Evolutionary conservation across 768 basidiomycete genomes (phyloP).

Genomic region (Rhodotorula sphaerocarpa): DNA sequence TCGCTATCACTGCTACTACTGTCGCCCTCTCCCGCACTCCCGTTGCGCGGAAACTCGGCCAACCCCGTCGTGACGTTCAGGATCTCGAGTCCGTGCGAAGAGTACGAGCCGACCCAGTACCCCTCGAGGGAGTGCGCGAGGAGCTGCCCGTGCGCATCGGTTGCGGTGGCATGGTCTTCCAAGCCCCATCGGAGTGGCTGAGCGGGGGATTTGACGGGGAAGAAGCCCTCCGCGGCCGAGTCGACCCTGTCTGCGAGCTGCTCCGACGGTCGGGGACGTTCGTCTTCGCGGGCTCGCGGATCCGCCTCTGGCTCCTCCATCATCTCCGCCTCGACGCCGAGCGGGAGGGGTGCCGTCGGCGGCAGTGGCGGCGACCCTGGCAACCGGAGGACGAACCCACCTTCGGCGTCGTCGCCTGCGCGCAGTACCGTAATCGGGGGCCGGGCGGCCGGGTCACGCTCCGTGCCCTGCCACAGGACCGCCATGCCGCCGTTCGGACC

Average conservation of each 20-base stretch:
- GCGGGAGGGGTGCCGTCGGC: not conserved
- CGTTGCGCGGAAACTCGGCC: not conserved
- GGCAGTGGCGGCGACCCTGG: not conserved
- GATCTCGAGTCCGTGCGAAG: slow-evolving; percentile 32
- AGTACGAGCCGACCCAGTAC: slow-evolving; percentile 32
- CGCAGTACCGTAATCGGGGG: slow-evolving; percentile 19
- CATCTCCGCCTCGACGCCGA: not conserved
- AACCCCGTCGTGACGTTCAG: slow-evolving; percentile 15
- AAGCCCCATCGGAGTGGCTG: not conserved
- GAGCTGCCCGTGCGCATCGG: slow-evolving; percentile 4
- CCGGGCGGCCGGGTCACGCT: slow-evolving; percentile 6
- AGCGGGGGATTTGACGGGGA: slow-evolving; percentile 26
- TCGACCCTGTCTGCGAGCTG: slow-evolving; percentile 18
- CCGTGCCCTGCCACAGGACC: slow-evolving; percentile 24
- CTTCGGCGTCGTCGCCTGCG: slow-evolving; percentile 10
- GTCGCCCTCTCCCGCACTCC: not conserved
- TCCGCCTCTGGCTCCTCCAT: no score
- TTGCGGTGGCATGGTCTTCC: not conserved
- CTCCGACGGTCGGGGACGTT: no score
- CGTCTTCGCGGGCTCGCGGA: no score
- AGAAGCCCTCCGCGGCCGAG: slow-evolving; percentile 16
- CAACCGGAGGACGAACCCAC: slow-evolving; percentile 17
- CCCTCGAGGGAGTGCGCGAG: slow-evolving; percentile 20
- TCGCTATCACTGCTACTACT: not conserved
- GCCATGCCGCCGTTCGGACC: slow-evolving; percentile 20